Evolutionary conservation across 1,139 yeast species (phyloP), one percentile per base, ranked within the genome.

Genomic region (Saccharomyces hybrid): DNA sequence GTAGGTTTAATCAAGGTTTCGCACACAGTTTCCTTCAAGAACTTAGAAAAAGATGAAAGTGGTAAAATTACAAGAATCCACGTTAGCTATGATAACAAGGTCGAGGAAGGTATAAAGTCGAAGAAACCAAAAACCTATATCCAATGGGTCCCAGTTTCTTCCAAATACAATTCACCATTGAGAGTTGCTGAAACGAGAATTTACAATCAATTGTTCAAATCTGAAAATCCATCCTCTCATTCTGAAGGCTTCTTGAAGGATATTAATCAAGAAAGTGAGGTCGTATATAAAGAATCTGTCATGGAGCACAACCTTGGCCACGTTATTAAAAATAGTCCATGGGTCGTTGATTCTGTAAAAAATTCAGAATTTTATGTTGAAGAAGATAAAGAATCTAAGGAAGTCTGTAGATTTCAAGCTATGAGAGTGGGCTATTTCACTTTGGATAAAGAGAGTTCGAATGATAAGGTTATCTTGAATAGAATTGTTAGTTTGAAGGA

Each of bases 1-100:
- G 99, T 95, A 60, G 99, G 99, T n/a, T 78, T 95, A 64, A 82
- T 95, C 78, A 89, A 84, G 71, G 96, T 93, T 31, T 97, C 98
- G 57, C 81, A 80, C 74, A 89, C 86, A 58, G 78, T 95, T 59
- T 79, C 86, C 54, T 95, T 87, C 63, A 83, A 82, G 56, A 79
- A 84, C 48, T 79, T 83, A 56, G 88, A 84, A 61, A 82, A 77
- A 65, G 75, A 70, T 25, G 61, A 72, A 0, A 55, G 70, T 13
- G 97, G 97, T 26, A 76, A 79, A 51, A 80, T 90, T 53, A 74
- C 75, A 20, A 83, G 82, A 71, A 81, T 95, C 56, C 84, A 85
- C 61, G 97, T 88, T 49, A 81, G 86, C 66, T 93, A 93, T 70
- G 89, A 90, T 67, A 82, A 82, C 61, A 88, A 80, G 55, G 73